Evolutionary conservation across 108 stramenopile species (phyloP).

Genomic region (Stephanodiscus triporus): DNA sequence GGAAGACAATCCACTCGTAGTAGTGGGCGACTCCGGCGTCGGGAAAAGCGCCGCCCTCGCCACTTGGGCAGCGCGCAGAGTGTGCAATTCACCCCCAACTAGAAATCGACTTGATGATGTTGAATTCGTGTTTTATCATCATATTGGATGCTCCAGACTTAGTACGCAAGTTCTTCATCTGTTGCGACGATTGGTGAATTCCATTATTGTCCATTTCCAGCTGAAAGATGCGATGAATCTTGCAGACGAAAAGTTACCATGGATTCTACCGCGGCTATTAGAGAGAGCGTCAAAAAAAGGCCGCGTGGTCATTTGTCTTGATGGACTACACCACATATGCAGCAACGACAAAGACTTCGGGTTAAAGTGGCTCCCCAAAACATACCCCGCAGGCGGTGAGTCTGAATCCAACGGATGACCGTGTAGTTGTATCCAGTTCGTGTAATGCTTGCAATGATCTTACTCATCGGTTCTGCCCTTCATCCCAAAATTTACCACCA

Average conservation of each 20-base stretch:
- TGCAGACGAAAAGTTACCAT: constrained; percentile 58
- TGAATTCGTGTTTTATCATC: constrained; percentile 64
- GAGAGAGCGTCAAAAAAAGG: constrained; percentile 69
- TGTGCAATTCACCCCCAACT: constrained; percentile 11
- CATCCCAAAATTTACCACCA: constrained; percentile 2
- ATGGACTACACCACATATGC: constrained; percentile 59
- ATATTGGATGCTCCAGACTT: constrained; percentile 55
- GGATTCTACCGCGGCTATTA: constrained; percentile 71
- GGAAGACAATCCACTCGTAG: constrained; percentile 23
- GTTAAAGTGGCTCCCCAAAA: constrained; percentile 62
- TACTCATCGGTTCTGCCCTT: too few species aligned
- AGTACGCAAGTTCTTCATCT: constrained; percentile 34
- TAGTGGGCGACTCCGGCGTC: constrained; percentile 48
- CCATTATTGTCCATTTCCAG: constrained; percentile 27
- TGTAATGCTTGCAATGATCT: constrained; percentile 24
- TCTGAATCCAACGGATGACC: too few species aligned
- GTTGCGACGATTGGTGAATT: constrained; percentile 46
- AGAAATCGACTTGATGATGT: constrained; percentile 16
- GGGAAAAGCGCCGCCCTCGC: constrained; percentile 65
- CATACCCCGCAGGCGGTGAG: constrained; percentile 15
- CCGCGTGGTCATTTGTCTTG: constrained; percentile 62
- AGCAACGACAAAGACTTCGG: constrained; percentile 55
- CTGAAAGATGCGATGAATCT: constrained; percentile 23
- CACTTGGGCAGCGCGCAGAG: constrained; percentile 52
- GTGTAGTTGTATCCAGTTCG: too few species aligned